Conservation (phyloP, 2,329 filamentous ascomycete species). For the Sporothrix dimorphospora region DNA sequence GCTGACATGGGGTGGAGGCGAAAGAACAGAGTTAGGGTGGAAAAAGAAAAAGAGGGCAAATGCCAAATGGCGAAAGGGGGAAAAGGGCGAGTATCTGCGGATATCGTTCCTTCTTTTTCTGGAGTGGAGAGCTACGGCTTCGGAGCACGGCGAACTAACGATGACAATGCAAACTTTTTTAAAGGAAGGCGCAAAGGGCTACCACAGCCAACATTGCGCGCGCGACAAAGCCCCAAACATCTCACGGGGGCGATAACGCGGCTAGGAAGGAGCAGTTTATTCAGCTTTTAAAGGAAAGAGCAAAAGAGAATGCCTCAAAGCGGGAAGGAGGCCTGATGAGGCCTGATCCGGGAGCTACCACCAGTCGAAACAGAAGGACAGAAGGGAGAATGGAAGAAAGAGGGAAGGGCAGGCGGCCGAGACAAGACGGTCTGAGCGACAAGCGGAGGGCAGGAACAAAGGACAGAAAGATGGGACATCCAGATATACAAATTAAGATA, state of each 20-base stretch:
- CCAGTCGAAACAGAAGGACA: conserved; percentile 5
- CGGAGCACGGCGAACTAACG: conserved; percentile 7
- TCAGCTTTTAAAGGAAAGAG: neutral
- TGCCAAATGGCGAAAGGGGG: neutral
- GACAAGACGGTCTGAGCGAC: neutral
- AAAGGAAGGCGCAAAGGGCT: neutral
- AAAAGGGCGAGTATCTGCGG: neutral
- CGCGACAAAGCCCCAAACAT: neutral
- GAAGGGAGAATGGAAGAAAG: neutral
- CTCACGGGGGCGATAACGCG: neutral
- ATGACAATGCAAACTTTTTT: neutral
- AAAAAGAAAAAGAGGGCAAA: conserved; percentile 6
- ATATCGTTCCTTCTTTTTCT: neutral
- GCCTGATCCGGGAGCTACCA: conserved; percentile 20
- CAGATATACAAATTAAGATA: conserved; percentile 1
- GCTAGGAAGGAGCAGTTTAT: neutral
- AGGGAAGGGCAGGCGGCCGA: conserved; percentile 3
- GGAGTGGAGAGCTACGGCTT: neutral
- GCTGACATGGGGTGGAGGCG: conserved; percentile 22
- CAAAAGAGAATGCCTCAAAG: conserved; percentile 7
- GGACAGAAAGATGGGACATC: neutral
- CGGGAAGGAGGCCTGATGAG: neutral
- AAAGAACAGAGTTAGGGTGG: conserved; percentile 3
- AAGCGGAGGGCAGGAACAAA: conserved; percentile 6
- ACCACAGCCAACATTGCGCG: neutral